Conservation (phyloP, 306 rosid genomes). For the Gynostemma pentaphyllum region DNA sequence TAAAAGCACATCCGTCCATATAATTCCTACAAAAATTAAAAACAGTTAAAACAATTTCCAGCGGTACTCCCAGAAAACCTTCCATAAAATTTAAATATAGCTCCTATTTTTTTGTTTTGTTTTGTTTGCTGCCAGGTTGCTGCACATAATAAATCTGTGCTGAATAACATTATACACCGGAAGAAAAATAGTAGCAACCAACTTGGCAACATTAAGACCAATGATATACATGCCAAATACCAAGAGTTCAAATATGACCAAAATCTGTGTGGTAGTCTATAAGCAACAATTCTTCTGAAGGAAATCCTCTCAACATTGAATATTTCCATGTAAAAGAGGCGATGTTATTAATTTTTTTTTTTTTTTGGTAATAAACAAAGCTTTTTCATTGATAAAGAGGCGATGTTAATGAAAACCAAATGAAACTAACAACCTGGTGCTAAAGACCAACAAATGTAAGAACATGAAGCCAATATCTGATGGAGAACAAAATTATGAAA, state of each 20-base stretch:
- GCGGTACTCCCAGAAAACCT: neutral
- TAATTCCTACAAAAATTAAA: constrained; percentile 6
- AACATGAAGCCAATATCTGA: neutral
- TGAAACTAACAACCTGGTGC: neutral
- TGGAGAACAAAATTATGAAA: neutral
- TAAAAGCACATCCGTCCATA: constrained; percentile 19
- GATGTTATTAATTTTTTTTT: no score
- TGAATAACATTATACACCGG: no score
- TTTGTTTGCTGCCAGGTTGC: no score
- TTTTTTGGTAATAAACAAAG: no score
- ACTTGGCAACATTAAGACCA: no score
- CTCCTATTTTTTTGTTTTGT: no score
- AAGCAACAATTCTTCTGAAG: neutral
- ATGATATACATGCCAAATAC: no score
- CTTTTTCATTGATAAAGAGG: no score
- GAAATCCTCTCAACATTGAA: neutral
- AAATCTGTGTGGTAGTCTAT: neutral
- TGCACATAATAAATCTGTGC: no score
- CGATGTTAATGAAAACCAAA: neutral
- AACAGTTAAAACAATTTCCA: neutral
- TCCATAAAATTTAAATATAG: neutral
- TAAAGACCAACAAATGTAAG: neutral
- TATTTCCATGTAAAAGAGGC: neutral
- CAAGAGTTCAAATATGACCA: neutral
- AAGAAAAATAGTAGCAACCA: no score